Percentiles rank a stretch among this genome's conserved stretches.
These are phyloP conservation scores for Cystobasidiopsis lactophilus DNA, from an alignment of 768 basidiomycete genomes.

Conservation along the genomic window DNA sequence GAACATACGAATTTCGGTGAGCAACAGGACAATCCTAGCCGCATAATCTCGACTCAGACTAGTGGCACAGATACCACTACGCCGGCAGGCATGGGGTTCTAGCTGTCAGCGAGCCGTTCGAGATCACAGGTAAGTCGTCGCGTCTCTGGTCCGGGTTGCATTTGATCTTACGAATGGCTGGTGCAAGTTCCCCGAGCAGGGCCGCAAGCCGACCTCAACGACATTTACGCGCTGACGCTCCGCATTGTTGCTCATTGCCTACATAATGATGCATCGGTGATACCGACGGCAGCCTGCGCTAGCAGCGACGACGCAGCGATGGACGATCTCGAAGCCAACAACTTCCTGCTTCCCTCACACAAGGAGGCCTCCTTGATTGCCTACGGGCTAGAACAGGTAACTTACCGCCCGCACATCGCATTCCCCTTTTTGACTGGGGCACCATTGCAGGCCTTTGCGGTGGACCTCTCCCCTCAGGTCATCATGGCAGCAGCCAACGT, in stretches of 20 bases:
- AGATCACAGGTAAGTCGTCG: constrained; percentile 51
- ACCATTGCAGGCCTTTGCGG: constrained; percentile 42
- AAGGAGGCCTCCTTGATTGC: constrained; percentile 77
- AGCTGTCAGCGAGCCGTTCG: constrained; percentile 58
- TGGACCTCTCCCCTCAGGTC: constrained; percentile 75
- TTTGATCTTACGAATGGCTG: constrained; percentile 27
- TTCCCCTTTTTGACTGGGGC: too few relatives aligned
- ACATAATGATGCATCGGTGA: constrained; percentile 29
- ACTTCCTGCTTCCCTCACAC: constrained; percentile 85
- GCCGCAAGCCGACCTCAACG: constrained; percentile 38
- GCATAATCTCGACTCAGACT: not conserved
- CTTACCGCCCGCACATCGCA: too few relatives aligned
- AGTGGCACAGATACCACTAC: constrained; percentile 51
- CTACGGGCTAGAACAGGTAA: constrained; percentile 36
- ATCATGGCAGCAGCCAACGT: constrained; percentile 85
- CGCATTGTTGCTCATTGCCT: constrained; percentile 14
- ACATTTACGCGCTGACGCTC: constrained; percentile 33
- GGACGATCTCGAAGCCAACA: constrained; percentile 48
- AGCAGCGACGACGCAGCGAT: constrained; percentile 5
- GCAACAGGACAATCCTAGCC: too few relatives aligned
- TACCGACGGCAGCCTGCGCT: constrained; percentile 5
- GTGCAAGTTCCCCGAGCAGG: constrained; percentile 43
- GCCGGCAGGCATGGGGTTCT: constrained; percentile 96
- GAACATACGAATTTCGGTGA: constrained; percentile 54
- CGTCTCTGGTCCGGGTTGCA: constrained; percentile 2